phyloP scores from a whole-genome alignment of 768 basidiomycete genomes.

The Calocera viscosa region DNA sequence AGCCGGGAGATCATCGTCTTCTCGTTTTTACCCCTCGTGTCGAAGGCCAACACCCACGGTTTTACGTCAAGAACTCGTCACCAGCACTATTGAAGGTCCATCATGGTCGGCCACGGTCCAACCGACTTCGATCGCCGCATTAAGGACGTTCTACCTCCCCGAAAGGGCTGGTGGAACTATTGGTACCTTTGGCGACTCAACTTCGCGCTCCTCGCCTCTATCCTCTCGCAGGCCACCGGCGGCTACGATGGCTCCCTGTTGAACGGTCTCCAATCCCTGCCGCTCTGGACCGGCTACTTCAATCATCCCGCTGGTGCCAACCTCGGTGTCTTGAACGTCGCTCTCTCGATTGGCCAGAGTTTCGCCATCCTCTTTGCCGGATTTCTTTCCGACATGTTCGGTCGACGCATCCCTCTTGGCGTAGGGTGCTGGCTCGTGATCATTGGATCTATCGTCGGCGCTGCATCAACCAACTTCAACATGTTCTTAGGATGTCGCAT shows the following conservation, averaged over 20 bases:
- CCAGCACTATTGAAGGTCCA: too few species aligned
- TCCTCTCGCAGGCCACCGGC: slow-evolving; percentile 51
- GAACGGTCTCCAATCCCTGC: slow-evolving; percentile 53
- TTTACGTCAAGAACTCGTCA: too few species aligned
- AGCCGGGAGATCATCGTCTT: too few species aligned
- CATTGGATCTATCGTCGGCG: slow-evolving; percentile 47
- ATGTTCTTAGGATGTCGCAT: slow-evolving; percentile 46
- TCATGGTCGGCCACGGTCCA: not conserved
- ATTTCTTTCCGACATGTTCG: slow-evolving; percentile 44
- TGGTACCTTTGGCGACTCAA: slow-evolving; percentile 34
- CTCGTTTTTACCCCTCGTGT: too few species aligned
- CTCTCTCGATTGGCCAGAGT: slow-evolving; percentile 48
- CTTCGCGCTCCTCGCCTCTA: slow-evolving; percentile 44
- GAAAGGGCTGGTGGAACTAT: slow-evolving; percentile 6
- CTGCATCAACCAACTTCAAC: slow-evolving; percentile 34
- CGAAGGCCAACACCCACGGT: too few species aligned
- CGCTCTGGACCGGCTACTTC: slow-evolving; percentile 50
- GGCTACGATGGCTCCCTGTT: slow-evolving; percentile 56
- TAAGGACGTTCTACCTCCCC: not conserved
- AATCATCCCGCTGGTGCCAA: slow-evolving; percentile 38
- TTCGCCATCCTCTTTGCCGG: slow-evolving; percentile 51
- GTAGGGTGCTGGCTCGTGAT: slow-evolving; percentile 55
- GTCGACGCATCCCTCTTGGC: slow-evolving; percentile 47
- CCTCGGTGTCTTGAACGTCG: slow-evolving; percentile 53
- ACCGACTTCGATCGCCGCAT: not conserved